A percentile compares a stretch with the other conserved stretches of the same genome.
phyloP scores from a whole-genome alignment of 257 asterid species.

The Verbascum thapsus region DNA sequence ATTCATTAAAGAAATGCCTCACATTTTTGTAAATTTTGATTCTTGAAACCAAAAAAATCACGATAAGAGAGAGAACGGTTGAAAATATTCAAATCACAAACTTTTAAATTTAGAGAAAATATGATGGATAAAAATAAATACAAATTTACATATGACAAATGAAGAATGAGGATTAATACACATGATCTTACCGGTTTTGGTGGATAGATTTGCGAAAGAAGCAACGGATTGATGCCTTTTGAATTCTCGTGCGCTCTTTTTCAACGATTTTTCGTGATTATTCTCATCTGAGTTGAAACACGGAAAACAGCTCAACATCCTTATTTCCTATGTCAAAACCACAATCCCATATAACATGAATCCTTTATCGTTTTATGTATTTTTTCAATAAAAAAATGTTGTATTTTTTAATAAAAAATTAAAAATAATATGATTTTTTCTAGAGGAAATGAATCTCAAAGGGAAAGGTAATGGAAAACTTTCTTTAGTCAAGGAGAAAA shows the following conservation, averaged over 20 bases:
- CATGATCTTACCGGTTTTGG: conserved; percentile 42
- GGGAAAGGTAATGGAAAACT: conserved; percentile 23
- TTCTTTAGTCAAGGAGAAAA: conserved; percentile 40
- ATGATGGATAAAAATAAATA: no score
- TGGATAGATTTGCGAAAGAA: conserved; percentile 45
- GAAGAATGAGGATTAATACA: neutral
- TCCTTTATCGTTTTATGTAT: neutral
- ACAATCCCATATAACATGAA: conserved; percentile 27
- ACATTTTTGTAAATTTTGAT: no score
- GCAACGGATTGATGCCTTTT: conserved; percentile 37
- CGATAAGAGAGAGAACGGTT: no score
- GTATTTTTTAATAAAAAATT: no score
- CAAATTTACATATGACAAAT: neutral
- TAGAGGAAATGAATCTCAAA: neutral
- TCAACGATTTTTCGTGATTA: conserved; percentile 35
- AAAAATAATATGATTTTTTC: neutral
- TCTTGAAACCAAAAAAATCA: no score
- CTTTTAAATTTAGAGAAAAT: no score
- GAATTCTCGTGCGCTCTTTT: conserved; percentile 43
- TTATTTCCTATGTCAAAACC: conserved; percentile 14
- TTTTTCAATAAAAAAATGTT: conserved; percentile 3
- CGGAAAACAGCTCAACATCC: conserved; percentile 61
- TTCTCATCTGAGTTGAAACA: conserved; percentile 51
- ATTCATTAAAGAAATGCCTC: no score
- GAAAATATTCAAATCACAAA: no score